Base-by-base conservation (phyloP, 768 basidiomycete genomes). In the Leccinum subgranulosum region DNA sequence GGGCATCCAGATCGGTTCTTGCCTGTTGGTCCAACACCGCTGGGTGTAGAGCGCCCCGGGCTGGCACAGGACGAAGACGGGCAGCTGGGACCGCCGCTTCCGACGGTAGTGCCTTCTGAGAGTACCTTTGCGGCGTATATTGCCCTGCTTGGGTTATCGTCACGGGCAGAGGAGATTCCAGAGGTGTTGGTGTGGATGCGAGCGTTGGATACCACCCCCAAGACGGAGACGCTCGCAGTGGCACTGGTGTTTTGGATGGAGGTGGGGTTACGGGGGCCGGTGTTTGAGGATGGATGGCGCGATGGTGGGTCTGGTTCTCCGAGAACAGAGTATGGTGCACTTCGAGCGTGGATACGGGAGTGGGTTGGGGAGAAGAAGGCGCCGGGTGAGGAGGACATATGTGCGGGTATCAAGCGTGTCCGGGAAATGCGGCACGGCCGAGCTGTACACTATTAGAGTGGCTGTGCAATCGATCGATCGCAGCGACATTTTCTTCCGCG, bases 111-210 rank as follows among this genome's bases (percentile, higher is more conserved):
- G 3, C 82, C 84, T 6, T 80, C 76, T 53, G 81, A 82, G 62
- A 65, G 65, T 29, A 77, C 80, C 17, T 91, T 83, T 59, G 75
- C 78, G 25, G 67, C 82, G 12, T 86, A 87, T 57, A 76, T 92
- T n/a, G 64, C 78, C 51, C 74, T 91, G 4, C 76, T 91, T 7
- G 86, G 84, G 1, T 67, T 80, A 4, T 75, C 76, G 12, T 72
- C 74, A 1, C 75, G 76, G 2, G 76, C 81, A 9, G 65, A 72
- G 0, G 87, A 92, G 69, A 85, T 94, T 28, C 86, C 90, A 0
- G 76, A 81, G 12, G 76, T 77, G 12, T 69, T 94, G 1, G 83
- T 81, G 19, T 92, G 92, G 90, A 92, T 91, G 90, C 79, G 80
- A 7, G 76, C 75, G 15, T 62, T 91, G 39, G 69, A 33, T 33